These are phyloP conservation scores for Onygenales sp. DNA, from an alignment of 2,329 filamentous ascomycete species.

Conservation along the genomic window DNA sequence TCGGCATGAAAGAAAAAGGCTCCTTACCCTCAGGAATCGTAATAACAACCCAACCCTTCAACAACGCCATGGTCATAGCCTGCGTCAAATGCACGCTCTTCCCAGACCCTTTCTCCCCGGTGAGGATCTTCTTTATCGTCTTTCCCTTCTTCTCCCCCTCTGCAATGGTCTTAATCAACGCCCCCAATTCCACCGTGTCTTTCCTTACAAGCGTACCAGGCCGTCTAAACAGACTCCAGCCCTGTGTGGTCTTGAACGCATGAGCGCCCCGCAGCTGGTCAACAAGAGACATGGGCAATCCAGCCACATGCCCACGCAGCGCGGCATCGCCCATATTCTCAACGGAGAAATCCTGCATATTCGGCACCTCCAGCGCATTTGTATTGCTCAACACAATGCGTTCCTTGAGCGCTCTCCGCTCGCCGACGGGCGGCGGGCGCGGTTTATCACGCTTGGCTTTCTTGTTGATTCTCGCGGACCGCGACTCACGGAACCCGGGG, in stretches of 20 bases:
- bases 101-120: slow-evolving; percentile 64
- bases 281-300: slow-evolving; percentile 58
- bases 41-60: slow-evolving; percentile 82
- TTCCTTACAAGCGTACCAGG: slow-evolving; percentile 69
- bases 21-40: slow-evolving; percentile 75
- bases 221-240: slow-evolving; percentile 75
- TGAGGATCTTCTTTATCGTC: slow-evolving; percentile 52
- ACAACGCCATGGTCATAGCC: slow-evolving; percentile 67
- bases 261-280: slow-evolving; percentile 76
- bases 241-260: slow-evolving; percentile 84
- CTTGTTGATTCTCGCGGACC: slow-evolving; percentile 37
- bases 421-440: slow-evolving; percentile 54
- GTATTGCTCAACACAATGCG: slow-evolving; percentile 87
- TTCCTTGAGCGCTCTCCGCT: slow-evolving; percentile 80
- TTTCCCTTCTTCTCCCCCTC: slow-evolving; percentile 26
- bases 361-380: slow-evolving; percentile 72
- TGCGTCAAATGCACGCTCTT: slow-evolving; percentile 85
- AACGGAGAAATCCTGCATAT: slow-evolving; percentile 51
- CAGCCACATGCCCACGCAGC: slow-evolving; percentile 57
- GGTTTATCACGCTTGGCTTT: slow-evolving; percentile 32
- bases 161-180: slow-evolving; percentile 49
- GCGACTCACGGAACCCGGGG: slow-evolving; percentile 29
- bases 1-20: background rate
- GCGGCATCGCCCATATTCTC: slow-evolving; percentile 46
- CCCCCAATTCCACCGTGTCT: slow-evolving; percentile 66